These are phyloP conservation scores for Xylona heveae DNA, from an alignment of 495 filamentous ascomycete genomes.

Conservation along the genomic window DNA sequence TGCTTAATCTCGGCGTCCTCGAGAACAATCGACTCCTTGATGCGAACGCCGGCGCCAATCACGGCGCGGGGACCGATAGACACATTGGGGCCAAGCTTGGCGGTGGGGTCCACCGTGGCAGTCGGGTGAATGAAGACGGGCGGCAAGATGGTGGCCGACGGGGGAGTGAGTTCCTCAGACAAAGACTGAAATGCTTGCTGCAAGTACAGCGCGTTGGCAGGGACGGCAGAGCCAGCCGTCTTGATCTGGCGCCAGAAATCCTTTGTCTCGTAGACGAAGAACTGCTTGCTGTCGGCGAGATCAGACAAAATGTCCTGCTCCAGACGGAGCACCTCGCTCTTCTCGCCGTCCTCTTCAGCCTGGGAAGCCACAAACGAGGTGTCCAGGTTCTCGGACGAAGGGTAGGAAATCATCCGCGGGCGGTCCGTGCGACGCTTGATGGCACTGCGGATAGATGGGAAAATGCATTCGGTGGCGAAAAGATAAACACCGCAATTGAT, in stretches of 20 bases:
- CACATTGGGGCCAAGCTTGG: constrained; percentile 93
- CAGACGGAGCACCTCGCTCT: constrained; percentile 77
- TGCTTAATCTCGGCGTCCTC: constrained; percentile 95
- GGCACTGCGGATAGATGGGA: constrained; percentile 83
- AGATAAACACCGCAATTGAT: constrained; percentile 99
- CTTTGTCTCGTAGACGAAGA: constrained; percentile 96
- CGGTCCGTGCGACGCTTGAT: constrained; percentile 92
- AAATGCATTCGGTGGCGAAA: constrained; percentile 86
- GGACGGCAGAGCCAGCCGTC: constrained; percentile 91
- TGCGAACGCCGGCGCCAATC: constrained; percentile 70
- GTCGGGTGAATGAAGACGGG: constrained; percentile 96
- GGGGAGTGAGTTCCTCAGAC: constrained; percentile 61
- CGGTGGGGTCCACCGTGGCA: constrained; percentile 81
- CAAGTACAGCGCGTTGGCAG: constrained; percentile 92
- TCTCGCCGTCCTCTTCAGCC: constrained; percentile 48
- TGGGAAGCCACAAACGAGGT: constrained; percentile 48
- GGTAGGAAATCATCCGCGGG: constrained; percentile 79
- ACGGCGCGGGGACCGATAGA: constrained; percentile 73
- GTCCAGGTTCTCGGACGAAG: constrained; percentile 83
- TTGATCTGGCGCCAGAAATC: constrained; percentile 99
- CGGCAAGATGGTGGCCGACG: constrained; percentile 75
- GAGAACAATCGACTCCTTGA: constrained; percentile 92
- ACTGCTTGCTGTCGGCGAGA: constrained; percentile 91
- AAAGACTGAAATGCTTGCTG: constrained; percentile 79
- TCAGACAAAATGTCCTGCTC: constrained; percentile 97